phyloP scores from a whole-genome alignment of 495 filamentous ascomycete genomes.

The Gamarada debralockiae region DNA sequence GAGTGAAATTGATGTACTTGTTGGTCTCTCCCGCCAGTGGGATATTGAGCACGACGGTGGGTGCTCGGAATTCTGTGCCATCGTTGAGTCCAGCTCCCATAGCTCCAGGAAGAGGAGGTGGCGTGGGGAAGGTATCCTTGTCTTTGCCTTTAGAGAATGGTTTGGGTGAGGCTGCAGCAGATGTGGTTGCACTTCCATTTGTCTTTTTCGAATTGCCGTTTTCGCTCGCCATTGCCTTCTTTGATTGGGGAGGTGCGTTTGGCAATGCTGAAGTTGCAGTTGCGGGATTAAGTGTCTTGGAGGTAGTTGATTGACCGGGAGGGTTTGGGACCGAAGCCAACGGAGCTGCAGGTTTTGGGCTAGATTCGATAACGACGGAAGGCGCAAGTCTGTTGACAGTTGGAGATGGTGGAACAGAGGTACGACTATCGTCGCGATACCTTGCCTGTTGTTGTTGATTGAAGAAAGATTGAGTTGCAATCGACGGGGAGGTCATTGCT shows the following conservation, averaged over 20 bases:
- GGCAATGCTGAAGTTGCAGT: background rate
- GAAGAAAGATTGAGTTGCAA: conserved; percentile 39
- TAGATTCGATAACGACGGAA: conserved; percentile 17
- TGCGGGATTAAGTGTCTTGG: too few species aligned
- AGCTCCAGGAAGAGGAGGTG: conserved; percentile 57
- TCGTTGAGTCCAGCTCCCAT: conserved; percentile 44
- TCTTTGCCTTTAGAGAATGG: conserved; percentile 35
- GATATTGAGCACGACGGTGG: conserved; percentile 82
- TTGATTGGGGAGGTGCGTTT: too few species aligned
- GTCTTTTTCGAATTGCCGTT: background rate
- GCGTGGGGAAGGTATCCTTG: conserved; percentile 26
- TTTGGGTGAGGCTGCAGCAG: conserved; percentile 59
- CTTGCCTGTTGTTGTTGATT: conserved; percentile 27
- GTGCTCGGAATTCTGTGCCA: conserved; percentile 43
- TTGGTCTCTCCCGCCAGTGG: conserved; percentile 75
- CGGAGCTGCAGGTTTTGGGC: conserved; percentile 21
- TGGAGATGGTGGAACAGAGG: conserved; percentile 22
- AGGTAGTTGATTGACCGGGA: background rate
- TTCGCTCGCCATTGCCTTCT: too few species aligned
- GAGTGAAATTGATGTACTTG: conserved; percentile 92
- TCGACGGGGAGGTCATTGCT: conserved; percentile 41
- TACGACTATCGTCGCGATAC: conserved; percentile 21
- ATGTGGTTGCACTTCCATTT: conserved; percentile 41
- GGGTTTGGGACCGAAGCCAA: background rate
- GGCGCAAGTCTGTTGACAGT: conserved; percentile 19